phyloP scores from a whole-genome alignment of 345 rosid species.

The Citrus australasica region DNA sequence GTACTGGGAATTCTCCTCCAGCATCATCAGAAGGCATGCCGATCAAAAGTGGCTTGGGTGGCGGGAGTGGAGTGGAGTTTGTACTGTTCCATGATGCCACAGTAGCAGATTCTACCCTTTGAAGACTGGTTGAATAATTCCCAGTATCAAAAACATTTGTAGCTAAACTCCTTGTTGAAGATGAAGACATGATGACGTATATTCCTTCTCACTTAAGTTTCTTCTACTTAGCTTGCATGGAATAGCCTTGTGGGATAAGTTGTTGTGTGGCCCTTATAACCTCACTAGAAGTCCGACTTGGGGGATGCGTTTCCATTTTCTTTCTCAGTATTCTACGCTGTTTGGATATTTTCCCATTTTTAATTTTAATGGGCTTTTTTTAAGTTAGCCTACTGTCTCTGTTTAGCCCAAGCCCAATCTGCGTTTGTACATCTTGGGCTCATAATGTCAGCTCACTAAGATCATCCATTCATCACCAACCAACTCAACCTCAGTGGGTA shows the following conservation, averaged over 20 bases:
- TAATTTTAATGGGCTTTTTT: too few relatives aligned
- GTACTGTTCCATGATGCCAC: slow-evolving; percentile 12
- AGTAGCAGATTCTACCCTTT: slow-evolving; percentile 27
- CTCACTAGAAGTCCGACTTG: too few relatives aligned
- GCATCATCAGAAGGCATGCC: slow-evolving; percentile 47
- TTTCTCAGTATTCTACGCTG: too few relatives aligned
- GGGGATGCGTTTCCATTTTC: too few relatives aligned
- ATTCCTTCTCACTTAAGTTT: background rate
- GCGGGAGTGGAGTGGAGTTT: slow-evolving; percentile 22
- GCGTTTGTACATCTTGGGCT: too few relatives aligned
- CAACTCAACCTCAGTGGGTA: too few relatives aligned
- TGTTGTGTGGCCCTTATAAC: background rate
- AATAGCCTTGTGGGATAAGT: background rate
- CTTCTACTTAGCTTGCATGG: background rate
- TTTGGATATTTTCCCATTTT: too few relatives aligned
- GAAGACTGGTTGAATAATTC: slow-evolving; percentile 36
- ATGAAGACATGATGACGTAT: slow-evolving; percentile 4
- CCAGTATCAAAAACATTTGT: slow-evolving; percentile 43
- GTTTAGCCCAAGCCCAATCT: too few relatives aligned
- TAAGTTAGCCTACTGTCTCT: too few relatives aligned
- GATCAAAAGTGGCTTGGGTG: slow-evolving; percentile 73
- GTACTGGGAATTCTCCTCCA: slow-evolving; percentile 62
- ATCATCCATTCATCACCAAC: too few relatives aligned
- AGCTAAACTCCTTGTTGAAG: slow-evolving; percentile 11
- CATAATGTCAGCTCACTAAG: too few relatives aligned